Conservation (phyloP, 331 rosid genomes). For the Acacia concinna region DNA sequence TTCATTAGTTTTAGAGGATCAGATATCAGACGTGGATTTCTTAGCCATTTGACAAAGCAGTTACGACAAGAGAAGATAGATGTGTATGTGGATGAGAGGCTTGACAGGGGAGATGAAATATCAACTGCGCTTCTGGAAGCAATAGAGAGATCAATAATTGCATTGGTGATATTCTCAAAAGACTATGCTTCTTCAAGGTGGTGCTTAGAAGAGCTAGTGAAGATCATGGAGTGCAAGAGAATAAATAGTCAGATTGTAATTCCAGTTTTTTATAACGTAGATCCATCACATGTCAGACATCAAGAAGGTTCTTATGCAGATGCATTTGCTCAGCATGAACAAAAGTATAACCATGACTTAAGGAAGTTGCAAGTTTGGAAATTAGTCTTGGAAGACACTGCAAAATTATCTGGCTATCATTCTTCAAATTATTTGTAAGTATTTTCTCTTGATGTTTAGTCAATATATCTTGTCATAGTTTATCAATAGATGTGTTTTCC, state of each 20-base stretch:
- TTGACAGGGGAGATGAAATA: neutral
- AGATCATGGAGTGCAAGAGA: neutral
- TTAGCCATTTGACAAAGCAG: neutral
- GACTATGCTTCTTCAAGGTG: constrained; percentile 2
- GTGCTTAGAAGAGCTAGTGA: neutral
- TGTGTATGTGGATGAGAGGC: neutral
- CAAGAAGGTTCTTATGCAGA: neutral
- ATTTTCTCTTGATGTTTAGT: neutral
- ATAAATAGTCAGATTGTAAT: neutral
- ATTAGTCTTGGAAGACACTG: neutral
- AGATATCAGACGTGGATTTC: neutral
- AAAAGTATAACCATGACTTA: neutral
- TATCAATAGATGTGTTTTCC: too few species aligned
- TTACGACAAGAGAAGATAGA: neutral
- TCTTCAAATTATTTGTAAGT: neutral
- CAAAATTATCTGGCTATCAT: neutral
- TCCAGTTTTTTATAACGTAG: neutral
- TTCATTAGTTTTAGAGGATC: neutral
- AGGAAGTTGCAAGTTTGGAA: too few species aligned
- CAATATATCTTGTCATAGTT: too few species aligned
- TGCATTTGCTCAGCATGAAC: neutral
- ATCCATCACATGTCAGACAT: neutral
- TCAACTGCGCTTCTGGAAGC: neutral
- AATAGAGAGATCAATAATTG: neutral
- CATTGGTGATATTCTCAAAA: neutral